Evolutionary conservation across 2,329 filamentous ascomycete genomes (phyloP).

Genomic region (Phialocephala subalpina): DNA sequence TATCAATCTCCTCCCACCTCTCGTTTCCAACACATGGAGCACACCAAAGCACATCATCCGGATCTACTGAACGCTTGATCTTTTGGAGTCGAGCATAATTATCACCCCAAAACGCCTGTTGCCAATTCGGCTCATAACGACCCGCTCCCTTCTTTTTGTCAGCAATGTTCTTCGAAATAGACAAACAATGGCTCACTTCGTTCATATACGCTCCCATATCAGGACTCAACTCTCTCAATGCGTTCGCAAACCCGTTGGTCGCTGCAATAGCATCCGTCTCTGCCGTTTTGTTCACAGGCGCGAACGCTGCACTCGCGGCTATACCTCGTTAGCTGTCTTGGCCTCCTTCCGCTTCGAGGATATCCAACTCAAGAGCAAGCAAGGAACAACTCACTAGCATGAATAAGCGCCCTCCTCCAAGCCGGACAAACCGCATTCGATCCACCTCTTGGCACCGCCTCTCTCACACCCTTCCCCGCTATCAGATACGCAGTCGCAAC

Average conservation of each 20-base stretch:
- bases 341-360: no score
- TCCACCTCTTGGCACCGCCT: constrained; percentile 54
- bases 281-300: constrained; percentile 1
- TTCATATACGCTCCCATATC: constrained; percentile 39
- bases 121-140: constrained; percentile 48
- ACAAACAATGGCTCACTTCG: constrained; percentile 30
- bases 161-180: background rate
- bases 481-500: constrained; percentile 50
- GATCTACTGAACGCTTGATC: constrained; percentile 57
- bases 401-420: constrained; percentile 57
- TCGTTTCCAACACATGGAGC: constrained; percentile 56
- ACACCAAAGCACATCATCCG: constrained; percentile 57
- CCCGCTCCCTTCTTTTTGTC: constrained; percentile 54
- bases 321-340: constrained; percentile 25
- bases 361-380: no score
- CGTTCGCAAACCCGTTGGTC: constrained; percentile 11
- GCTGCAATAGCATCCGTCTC: constrained; percentile 4
- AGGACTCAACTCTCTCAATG: constrained; percentile 36
- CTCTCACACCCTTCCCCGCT: constrained; percentile 52
- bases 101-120: constrained; percentile 33
- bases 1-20: constrained; percentile 42
- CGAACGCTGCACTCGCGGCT: constrained; percentile 21
- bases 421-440: constrained; percentile 57
- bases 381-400: constrained; percentile 47
- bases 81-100: constrained; percentile 54